Evolutionary conservation across 2,329 filamentous ascomycete genomes (phyloP), one percentile per base, ranked within the genome.

Genomic region (Furcasterigmium sp.): DNA sequence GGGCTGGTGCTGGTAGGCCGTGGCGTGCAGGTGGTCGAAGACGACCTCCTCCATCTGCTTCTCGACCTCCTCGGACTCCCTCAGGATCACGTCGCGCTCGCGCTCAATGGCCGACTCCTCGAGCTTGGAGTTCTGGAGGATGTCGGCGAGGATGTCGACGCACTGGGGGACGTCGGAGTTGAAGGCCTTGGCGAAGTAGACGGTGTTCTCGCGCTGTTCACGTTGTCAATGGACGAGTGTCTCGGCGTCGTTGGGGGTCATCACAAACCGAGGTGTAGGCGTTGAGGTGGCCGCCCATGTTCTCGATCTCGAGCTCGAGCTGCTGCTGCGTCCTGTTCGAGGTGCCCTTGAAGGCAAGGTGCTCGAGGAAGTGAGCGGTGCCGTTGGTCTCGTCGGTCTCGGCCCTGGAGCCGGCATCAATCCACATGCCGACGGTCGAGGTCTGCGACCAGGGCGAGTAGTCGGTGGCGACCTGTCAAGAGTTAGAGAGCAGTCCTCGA

Each of bases 1-100:
- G 50, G 93, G 86, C 76, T 98, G 93, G 65, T 84, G 79, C 76
- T 96, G 91, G 83, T 88, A 98, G 60, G 93, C 94, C 57, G 93
- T 98, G 61, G 93, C 91, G 73, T 98, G 93, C 47, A 98, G 79
- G 73, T 98, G 93, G 74, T 98, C 93, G 62, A 98, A 98, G 48
- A 98, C 94, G 55, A 98, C 93, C 75, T 98, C 93, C 76, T 98
- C 94, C 46, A 97, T 77, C 76, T 97, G 91, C 82, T 98, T 98
- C 81, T 98, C 93, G 55, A 98, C 94, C 78, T 98, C 93, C 75
- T 98, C 93, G 60, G 95, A 93, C 73, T 98, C 93, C 62, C 93
- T 86, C 60, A 98, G 83, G 65, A 98, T 98, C 63, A 98, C 94
- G 73, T 96, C 91, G 65, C 93, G 87, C 78, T 98, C 93, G 56